Conservation (phyloP, 768 basidiomycete genomes). For the Lyophyllum shimeji region DNA sequence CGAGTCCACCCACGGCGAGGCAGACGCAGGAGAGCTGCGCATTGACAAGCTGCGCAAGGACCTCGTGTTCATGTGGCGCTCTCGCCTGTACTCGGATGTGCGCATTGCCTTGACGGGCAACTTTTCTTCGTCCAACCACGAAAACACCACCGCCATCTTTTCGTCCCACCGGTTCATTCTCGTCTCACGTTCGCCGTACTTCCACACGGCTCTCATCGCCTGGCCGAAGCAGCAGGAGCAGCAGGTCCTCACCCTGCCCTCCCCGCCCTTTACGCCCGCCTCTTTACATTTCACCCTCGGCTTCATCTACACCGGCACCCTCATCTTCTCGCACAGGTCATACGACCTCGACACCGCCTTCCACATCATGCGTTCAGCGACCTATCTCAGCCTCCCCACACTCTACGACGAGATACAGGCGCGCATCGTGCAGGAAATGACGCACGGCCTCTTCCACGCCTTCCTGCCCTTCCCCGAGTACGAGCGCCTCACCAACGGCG, state of each 20-base stretch:
- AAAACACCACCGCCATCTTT: conserved; percentile 79
- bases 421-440: conserved; percentile 83
- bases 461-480: conserved; percentile 80
- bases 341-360: conserved; percentile 94
- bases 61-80: conserved; percentile 95
- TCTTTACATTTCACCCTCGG: conserved; percentile 93
- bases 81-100: conserved; percentile 90
- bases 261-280: conserved; percentile 93
- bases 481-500: conserved; percentile 67
- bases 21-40: conserved; percentile 48
- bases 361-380: conserved; percentile 80
- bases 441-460: conserved; percentile 86
- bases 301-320: conserved; percentile 93
- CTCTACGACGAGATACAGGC: conserved; percentile 82
- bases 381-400: conserved; percentile 72
- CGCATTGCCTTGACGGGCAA: conserved; percentile 75
- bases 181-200: conserved; percentile 86
- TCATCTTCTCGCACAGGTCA: conserved; percentile 87
- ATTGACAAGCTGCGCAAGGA: conserved; percentile 90
- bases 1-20: conserved; percentile 49
- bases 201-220: conserved; percentile 73
- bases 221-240: conserved; percentile 53
- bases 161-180: conserved; percentile 93
- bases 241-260: conserved; percentile 70
- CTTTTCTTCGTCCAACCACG: conserved; percentile 62